These are phyloP conservation scores for Hypomyces perniciosus DNA, from an alignment of 2,329 filamentous ascomycete species.

Conservation along the genomic window DNA sequence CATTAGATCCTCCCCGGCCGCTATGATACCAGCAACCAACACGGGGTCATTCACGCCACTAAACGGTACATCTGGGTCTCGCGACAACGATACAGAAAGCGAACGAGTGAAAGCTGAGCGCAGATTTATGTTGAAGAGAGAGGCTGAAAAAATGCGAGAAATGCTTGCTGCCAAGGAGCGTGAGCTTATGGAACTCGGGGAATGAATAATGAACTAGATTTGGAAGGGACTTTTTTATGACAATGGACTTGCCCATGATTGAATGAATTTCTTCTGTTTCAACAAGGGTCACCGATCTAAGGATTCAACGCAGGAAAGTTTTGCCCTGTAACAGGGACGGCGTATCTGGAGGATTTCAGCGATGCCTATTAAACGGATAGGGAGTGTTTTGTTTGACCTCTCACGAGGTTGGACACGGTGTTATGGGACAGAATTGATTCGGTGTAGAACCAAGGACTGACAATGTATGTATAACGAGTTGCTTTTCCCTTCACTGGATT, in stretches of 20 bases:
- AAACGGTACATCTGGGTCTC: conserved; percentile 21
- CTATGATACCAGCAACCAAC: conserved; percentile 32
- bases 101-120: conserved; percentile 54
- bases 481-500: too few species aligned
- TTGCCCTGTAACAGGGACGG: conserved; percentile 11
- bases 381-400: background rate
- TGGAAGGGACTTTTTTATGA: background rate
- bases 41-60: conserved; percentile 33
- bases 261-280: conserved; percentile 19
- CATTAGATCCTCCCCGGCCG: conserved; percentile 38
- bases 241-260: conserved; percentile 17
- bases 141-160: conserved; percentile 71
- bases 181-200: conserved; percentile 47
- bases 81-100: conserved; percentile 32
- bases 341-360: conserved; percentile 15
- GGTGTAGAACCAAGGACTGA: too few species aligned
- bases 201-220: conserved; percentile 12
- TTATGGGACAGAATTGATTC: background rate
- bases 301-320: too few species aligned
- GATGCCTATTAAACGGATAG: background rate
- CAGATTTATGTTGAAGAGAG: conserved; percentile 59
- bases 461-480: too few species aligned
- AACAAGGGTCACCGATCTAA: background rate
- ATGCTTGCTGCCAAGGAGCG: conserved; percentile 67
- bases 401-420: background rate